Conservation (phyloP, 73 alveolate species). For the Breviolum minutum region DNA sequence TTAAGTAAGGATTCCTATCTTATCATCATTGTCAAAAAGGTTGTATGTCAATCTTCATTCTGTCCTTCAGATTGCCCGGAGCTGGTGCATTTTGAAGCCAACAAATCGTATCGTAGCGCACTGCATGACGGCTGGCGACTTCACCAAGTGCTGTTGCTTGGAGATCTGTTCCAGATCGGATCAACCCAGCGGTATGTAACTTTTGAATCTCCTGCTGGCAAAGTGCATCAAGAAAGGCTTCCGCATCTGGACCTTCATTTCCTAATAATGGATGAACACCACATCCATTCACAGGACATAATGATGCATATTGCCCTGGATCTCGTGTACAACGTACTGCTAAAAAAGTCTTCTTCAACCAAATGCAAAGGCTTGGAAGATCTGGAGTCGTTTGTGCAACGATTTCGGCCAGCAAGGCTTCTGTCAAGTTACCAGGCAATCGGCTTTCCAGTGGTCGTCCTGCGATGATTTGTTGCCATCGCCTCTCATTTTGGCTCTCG, state of each 20-base stretch:
- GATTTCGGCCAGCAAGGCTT: conserved; percentile 59
- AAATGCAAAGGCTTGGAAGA: neutral
- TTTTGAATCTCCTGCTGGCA: neutral
- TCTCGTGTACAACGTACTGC: conserved; percentile 58
- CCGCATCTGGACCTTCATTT: conserved; percentile 16
- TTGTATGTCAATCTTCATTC: neutral
- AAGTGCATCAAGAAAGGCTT: neutral
- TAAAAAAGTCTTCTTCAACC: conserved; percentile 55
- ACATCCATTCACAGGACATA: neutral
- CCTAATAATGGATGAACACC: conserved; percentile 11
- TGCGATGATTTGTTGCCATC: conserved; percentile 46
- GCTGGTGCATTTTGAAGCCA: conserved; percentile 71
- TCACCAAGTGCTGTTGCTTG: conserved; percentile 58
- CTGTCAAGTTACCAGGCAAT: conserved; percentile 34
- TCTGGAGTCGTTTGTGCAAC: conserved; percentile 30
- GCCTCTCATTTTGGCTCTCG: neutral
- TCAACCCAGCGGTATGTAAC: conserved; percentile 14
- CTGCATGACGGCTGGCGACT: conserved; percentile 35
- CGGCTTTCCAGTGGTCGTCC: conserved; percentile 73
- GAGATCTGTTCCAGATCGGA: neutral
- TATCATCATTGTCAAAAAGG: neutral
- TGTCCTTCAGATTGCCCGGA: conserved; percentile 49
- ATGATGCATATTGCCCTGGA: conserved; percentile 44
- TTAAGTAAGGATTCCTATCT: neutral
- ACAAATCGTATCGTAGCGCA: conserved; percentile 28